phyloP scores from a whole-genome alignment of 306 rosid species.

The Coriaria nepalensis region DNA sequence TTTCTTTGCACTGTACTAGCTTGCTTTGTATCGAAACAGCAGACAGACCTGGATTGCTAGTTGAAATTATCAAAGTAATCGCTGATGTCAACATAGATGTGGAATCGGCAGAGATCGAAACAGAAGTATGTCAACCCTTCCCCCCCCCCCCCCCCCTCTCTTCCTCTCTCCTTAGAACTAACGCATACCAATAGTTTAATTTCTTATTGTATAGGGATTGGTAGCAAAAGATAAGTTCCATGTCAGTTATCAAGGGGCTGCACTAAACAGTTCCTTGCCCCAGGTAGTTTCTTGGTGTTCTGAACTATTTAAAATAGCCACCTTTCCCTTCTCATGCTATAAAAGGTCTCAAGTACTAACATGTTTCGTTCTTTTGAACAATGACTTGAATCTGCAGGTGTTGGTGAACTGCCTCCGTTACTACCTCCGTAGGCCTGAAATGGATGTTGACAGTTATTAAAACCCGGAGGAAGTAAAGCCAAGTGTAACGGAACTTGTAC shows the following conservation, averaged over 20 bases:
- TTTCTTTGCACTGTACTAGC: conserved; percentile 24
- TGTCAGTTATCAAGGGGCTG: conserved; percentile 85
- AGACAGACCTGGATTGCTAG: conserved; percentile 80
- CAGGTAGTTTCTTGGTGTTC: conserved; percentile 33
- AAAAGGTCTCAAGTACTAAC: too few species aligned
- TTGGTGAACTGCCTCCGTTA: conserved; percentile 78
- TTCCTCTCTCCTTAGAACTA: not conserved
- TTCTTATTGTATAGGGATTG: conserved; percentile 54
- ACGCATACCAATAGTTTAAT: not conserved
- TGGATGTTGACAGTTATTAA: conserved; percentile 78
- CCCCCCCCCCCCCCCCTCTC: not conserved
- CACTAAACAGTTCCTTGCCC: conserved; percentile 63
- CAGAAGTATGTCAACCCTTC: conserved; percentile 46
- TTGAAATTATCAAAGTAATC: conserved; percentile 71
- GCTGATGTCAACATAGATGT: conserved; percentile 86
- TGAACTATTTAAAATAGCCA: too few species aligned
- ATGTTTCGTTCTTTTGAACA: not conserved
- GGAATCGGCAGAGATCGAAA: conserved; percentile 90
- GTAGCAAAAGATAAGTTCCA: conserved; percentile 87
- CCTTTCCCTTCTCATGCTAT: too few species aligned
- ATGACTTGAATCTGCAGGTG: conserved; percentile 39
- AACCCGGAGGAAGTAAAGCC: not conserved
- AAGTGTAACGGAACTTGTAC: too few species aligned
- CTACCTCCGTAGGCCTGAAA: conserved; percentile 86
- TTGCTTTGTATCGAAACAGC: conserved; percentile 84